A percentile compares a stretch with the other conserved stretches of the same genome.
These are phyloP conservation scores for Zygosaccharomyces bailii DNA, from an alignment of 805 yeast genomes.

Conservation along the genomic window DNA sequence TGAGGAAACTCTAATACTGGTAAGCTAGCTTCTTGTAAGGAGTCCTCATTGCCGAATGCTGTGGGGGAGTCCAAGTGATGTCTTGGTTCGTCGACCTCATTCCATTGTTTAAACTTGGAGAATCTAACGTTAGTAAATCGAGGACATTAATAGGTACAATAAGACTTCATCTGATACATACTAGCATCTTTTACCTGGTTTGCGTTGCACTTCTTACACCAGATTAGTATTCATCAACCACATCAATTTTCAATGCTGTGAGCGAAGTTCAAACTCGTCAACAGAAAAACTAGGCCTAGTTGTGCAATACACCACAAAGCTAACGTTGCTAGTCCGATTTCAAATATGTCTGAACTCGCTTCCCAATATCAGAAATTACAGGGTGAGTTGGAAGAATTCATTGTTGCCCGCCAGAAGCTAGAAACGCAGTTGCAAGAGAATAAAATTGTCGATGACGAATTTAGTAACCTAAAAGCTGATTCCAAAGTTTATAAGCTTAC, in stretches of 20 bases:
- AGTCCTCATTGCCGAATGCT: constrained; percentile 21
- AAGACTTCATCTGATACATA: background rate
- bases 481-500: constrained; percentile 83
- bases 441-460: constrained; percentile 81
- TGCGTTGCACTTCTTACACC: too few species aligned
- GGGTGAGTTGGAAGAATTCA: constrained; percentile 46
- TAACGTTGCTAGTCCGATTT: background rate
- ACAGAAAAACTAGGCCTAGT: background rate
- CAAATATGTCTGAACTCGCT: constrained; percentile 23
- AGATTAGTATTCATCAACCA: background rate
- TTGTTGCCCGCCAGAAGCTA: constrained; percentile 74
- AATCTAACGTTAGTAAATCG: constrained; percentile 9
- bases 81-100: constrained; percentile 45
- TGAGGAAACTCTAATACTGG: constrained; percentile 33
- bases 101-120: constrained; percentile 48
- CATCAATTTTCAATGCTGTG: background rate
- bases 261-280: background rate
- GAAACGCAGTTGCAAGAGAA: constrained; percentile 96
- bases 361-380: constrained; percentile 43
- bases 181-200: background rate
- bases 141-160: background rate
- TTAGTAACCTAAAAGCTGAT: constrained; percentile 58
- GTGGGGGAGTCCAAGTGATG: constrained; percentile 41
- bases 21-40: constrained; percentile 26
- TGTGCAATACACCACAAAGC: background rate